Conservation (phyloP, 2,329 filamentous ascomycete species). For the Massarina eburnea region DNA sequence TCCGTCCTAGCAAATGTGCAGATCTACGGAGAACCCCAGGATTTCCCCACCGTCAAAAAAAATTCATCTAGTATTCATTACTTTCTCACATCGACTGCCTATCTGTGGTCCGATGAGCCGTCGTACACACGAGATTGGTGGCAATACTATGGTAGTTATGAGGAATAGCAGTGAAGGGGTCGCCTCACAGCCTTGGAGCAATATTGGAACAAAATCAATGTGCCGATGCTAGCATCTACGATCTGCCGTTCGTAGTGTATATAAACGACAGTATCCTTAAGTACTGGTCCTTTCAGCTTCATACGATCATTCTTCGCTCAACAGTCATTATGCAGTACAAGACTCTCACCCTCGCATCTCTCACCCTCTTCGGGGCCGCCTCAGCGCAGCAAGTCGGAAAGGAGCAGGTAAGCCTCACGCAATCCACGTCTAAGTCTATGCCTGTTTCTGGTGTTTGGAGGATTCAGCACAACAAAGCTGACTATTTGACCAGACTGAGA, state of each 20-base stretch:
- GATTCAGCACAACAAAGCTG: conserved; percentile 2
- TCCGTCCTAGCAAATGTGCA: conserved; percentile 23
- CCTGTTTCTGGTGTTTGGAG: background rate
- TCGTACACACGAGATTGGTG: conserved; percentile 27
- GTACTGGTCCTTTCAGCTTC: conserved; percentile 23
- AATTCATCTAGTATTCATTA: conserved; percentile 41
- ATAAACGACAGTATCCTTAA: conserved; percentile 24
- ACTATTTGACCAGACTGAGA: conserved; percentile 34
- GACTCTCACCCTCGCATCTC: conserved; percentile 42
- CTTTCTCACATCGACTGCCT: conserved; percentile 17
- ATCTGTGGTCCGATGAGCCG: conserved; percentile 35
- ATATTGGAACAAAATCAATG: conserved; percentile 16
- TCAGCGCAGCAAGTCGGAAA: conserved; percentile 48
- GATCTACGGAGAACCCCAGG: conserved; percentile 38
- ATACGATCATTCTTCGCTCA: conserved; percentile 27
- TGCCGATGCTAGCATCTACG: conserved; percentile 12
- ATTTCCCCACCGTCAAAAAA: conserved; percentile 31
- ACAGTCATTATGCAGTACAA: conserved; percentile 41
- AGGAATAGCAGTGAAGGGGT: conserved; percentile 14
- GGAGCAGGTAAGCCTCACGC: conserved; percentile 10
- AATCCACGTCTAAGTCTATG: background rate
- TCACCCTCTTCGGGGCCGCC: conserved; percentile 44
- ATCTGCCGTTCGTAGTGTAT: conserved; percentile 16
- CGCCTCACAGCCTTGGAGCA: conserved; percentile 19
- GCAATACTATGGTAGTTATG: conserved; percentile 12